Conservation (phyloP, 495 filamentous ascomycete species). For the Neohortaea acidophila region DNA sequence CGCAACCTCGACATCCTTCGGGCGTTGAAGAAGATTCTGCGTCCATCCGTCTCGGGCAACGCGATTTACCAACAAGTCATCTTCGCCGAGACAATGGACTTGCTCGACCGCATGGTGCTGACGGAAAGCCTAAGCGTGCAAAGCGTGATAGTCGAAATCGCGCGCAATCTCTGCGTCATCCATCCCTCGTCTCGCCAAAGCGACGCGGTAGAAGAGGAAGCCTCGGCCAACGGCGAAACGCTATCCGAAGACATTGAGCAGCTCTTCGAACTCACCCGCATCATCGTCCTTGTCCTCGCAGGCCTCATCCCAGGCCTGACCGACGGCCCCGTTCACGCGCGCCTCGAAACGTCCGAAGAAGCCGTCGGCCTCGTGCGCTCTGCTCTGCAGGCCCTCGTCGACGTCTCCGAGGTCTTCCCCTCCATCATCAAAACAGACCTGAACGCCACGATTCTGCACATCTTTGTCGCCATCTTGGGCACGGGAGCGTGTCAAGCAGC, state of each 20-base stretch:
- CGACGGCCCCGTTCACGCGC: slow-evolving; percentile 41
- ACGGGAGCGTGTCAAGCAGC: slow-evolving; percentile 72
- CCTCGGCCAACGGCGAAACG: slow-evolving; percentile 38
- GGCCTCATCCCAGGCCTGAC: slow-evolving; percentile 75
- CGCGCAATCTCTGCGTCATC: slow-evolving; percentile 69
- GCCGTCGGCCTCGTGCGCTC: slow-evolving; percentile 63
- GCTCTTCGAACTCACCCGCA: slow-evolving; percentile 86
- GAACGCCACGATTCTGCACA: slow-evolving; percentile 91
- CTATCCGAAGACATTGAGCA: slow-evolving; percentile 95
- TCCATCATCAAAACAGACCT: slow-evolving; percentile 92
- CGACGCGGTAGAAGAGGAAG: slow-evolving; percentile 38
- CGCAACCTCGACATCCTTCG: slow-evolving; percentile 81
- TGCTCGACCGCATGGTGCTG: slow-evolving; percentile 79
- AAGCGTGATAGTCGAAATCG: slow-evolving; percentile 80
- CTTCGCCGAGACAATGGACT: slow-evolving; percentile 94
- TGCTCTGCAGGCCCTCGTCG: slow-evolving; percentile 73
- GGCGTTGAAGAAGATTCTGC: slow-evolving; percentile 85
- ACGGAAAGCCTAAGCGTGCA: slow-evolving; percentile 86
- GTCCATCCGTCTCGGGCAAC: slow-evolving; percentile 87
- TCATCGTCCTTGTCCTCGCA: slow-evolving; percentile 84
- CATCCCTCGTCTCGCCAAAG: slow-evolving; percentile 74
- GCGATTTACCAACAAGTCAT: slow-evolving; percentile 92
- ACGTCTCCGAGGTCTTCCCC: slow-evolving; percentile 88
- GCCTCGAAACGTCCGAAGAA: slow-evolving; percentile 64
- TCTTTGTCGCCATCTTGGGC: slow-evolving; percentile 83